Percentiles rank a stretch among this genome's conserved stretches.
Evolutionary conservation across 2,329 filamentous ascomycete genomes (phyloP).

Genomic region (Fusarium temperatum): DNA sequence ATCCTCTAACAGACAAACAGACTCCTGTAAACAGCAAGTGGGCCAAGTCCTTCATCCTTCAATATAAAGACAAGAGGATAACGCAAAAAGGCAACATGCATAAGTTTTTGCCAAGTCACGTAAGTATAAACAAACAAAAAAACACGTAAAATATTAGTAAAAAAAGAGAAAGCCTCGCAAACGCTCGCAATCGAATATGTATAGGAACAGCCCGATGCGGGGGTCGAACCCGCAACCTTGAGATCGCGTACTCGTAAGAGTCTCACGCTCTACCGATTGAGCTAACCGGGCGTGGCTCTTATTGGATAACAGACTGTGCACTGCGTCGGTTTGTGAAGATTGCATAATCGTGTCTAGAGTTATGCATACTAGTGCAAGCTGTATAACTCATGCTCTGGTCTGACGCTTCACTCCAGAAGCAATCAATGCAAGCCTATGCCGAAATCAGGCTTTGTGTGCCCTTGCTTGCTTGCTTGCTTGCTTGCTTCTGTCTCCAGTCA

Average conservation of each 20-base stretch:
- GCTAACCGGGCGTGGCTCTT: constrained; percentile 48
- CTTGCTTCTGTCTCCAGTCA: background rate
- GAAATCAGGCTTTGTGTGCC: background rate
- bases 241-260: constrained; percentile 64
- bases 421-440: background rate
- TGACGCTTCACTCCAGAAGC: background rate
- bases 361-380: background rate
- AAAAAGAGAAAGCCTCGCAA: constrained; percentile 18
- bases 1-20: background rate
- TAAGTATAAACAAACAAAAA: too few species aligned
- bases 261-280: constrained; percentile 70
- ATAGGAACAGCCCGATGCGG: constrained; percentile 54
- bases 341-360: rapidly evolving
- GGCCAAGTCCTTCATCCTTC: too few species aligned
- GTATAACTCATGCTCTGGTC: background rate
- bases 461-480: background rate
- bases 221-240: constrained; percentile 66
- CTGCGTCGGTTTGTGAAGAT: background rate
- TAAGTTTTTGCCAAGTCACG: background rate
- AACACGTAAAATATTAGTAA: background rate
- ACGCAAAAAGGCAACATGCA: background rate
- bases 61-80: background rate
- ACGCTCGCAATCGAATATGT: constrained; percentile 23
- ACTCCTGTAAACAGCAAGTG: too few species aligned
- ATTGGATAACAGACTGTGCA: background rate